Evolutionary conservation across 2,329 filamentous ascomycete species (phyloP).

Genomic region (Myriosclerotinia duriaeana): DNA sequence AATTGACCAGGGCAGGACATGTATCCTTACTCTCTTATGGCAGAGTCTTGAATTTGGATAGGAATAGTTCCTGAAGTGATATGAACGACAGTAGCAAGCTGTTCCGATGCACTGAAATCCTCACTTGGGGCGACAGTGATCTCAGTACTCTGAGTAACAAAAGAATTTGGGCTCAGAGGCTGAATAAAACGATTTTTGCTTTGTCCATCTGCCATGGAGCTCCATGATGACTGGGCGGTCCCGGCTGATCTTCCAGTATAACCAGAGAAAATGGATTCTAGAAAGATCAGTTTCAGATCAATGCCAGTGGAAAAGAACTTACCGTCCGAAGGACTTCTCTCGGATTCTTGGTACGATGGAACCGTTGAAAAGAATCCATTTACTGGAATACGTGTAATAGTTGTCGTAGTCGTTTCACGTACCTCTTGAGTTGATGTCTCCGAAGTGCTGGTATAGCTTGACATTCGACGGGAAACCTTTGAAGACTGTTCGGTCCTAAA

Average conservation of each 20-base stretch:
- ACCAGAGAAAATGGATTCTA: constrained; percentile 49
- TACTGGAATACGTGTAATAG: constrained; percentile 22
- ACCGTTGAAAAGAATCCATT: constrained; percentile 24
- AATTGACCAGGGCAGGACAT: neutral
- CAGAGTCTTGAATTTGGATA: constrained; percentile 28
- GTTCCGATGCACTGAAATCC: constrained; percentile 39
- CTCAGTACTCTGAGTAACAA: constrained; percentile 46
- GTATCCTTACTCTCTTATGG: constrained; percentile 26
- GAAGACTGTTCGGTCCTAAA: constrained; percentile 21
- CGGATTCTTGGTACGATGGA: constrained; percentile 24
- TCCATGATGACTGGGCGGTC: constrained; percentile 40
- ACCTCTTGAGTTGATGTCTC: constrained; percentile 24
- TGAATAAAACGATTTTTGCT: constrained; percentile 41
- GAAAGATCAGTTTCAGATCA: constrained; percentile 28
- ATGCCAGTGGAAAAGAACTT: neutral
- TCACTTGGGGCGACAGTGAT: constrained; percentile 42
- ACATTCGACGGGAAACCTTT: constrained; percentile 27
- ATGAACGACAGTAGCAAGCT: constrained; percentile 43
- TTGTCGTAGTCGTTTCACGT: constrained; percentile 24
- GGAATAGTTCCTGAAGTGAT: constrained; percentile 39
- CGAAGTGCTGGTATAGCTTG: constrained; percentile 30
- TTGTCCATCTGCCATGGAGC: constrained; percentile 38
- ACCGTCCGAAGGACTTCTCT: constrained; percentile 33
- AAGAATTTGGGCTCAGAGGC: constrained; percentile 46
- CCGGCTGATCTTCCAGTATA: constrained; percentile 44